Conservation (phyloP, 2,329 filamentous ascomycete genomes). For the Apiospora rasikravindrae region DNA sequence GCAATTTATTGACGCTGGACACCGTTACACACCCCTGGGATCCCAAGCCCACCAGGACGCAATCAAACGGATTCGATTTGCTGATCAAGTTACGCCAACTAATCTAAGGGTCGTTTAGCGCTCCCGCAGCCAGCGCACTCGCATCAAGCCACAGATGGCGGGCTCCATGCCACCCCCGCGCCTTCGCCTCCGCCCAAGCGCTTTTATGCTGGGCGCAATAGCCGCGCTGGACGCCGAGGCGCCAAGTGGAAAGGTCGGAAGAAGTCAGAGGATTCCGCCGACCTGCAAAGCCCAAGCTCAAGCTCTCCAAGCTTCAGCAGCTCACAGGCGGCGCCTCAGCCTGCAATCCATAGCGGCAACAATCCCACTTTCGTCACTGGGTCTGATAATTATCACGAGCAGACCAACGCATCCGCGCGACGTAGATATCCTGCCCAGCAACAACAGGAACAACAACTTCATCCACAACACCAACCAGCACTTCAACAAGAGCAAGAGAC, state of each 20-base stretch:
- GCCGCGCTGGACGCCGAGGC: neutral
- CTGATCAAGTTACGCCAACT: neutral
- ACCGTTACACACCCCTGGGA: neutral
- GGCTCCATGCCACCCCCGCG: slow-evolving; percentile 9
- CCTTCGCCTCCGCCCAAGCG: neutral
- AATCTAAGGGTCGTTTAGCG: neutral
- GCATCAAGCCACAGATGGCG: slow-evolving; percentile 11
- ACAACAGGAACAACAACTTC: neutral
- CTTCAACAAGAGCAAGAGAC: neutral
- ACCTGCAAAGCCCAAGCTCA: neutral
- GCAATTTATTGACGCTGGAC: neutral
- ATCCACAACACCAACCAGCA: neutral
- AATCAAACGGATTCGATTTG: neutral
- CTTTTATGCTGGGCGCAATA: neutral
- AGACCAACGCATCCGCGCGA: neutral
- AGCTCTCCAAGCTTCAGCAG: neutral
- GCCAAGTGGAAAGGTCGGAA: neutral
- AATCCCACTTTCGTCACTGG: slow-evolving; percentile 2
- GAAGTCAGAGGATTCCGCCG: neutral
- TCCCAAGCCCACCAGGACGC: neutral
- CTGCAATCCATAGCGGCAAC: neutral
- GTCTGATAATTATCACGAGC: neutral
- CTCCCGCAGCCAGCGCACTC: neutral
- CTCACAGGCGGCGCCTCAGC: neutral
- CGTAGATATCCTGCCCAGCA: neutral